Conservation (phyloP, 192 early-diverging fungal genomes). For the Paraglomus brasilianum region DNA sequence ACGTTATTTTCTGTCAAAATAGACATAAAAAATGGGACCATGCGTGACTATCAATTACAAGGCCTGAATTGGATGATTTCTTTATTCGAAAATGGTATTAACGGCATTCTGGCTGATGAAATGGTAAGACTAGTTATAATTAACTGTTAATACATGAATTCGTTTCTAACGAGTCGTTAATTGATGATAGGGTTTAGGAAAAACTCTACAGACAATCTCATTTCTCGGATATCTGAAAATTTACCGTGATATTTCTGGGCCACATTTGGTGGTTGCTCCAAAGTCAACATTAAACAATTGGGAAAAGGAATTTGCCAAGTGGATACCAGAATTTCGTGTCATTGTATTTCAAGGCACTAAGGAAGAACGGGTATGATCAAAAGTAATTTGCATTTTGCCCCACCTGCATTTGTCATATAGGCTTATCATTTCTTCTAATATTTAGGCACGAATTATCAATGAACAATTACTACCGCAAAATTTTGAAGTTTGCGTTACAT, state of each 20-base stretch:
- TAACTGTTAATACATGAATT: not conserved
- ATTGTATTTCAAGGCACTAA: slow-evolving; percentile 93
- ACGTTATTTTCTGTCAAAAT: slow-evolving; percentile 1
- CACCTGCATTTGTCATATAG: not conserved
- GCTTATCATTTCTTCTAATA: slow-evolving; percentile 8
- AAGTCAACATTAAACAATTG: slow-evolving; percentile 98
- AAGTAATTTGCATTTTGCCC: not conserved
- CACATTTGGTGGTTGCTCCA: slow-evolving; percentile 95
- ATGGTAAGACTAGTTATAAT: slow-evolving; percentile 63
- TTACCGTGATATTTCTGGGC: slow-evolving; percentile 70
- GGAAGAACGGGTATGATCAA: slow-evolving; percentile 65
- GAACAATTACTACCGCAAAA: slow-evolving; percentile 53
- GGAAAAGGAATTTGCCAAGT: slow-evolving; percentile 86
- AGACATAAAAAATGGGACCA: slow-evolving; percentile 87
- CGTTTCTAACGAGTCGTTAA: not conserved
- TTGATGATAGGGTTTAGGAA: slow-evolving; percentile 77
- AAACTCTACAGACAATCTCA: slow-evolving; percentile 95
- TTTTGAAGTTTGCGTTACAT: slow-evolving; percentile 94
- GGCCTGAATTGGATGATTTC: slow-evolving; percentile 99
- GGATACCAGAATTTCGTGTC: slow-evolving; percentile 85
- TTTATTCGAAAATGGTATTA: slow-evolving; percentile 95
- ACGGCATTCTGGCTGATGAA: slow-evolving; percentile 98
- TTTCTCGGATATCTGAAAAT: slow-evolving; percentile 95
- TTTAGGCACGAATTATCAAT: slow-evolving; percentile 54
- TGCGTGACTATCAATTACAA: slow-evolving; percentile 96